A percentile compares a stretch with the other conserved stretches of the same genome.
Evolutionary conservation across 164 flowering plant species (phyloP).

Genomic region (Pachysandra terminalis): DNA sequence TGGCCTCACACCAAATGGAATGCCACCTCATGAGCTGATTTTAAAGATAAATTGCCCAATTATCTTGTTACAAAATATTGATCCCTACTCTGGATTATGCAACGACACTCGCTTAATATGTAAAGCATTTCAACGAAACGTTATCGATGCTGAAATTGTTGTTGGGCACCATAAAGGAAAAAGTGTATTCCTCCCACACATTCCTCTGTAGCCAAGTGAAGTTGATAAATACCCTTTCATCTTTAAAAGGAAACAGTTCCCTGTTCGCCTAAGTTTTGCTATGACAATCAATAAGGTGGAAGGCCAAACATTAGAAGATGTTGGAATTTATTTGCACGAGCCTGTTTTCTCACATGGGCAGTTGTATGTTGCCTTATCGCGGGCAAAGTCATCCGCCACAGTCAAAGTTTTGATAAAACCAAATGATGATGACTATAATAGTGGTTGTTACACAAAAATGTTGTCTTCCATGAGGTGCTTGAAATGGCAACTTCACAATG

Average conservation of each 20-base stretch:
- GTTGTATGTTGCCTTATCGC: slow-evolving; percentile 11
- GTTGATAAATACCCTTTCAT: background rate
- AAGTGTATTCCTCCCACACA: slow-evolving; percentile 6
- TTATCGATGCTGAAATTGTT: slow-evolving; percentile 16
- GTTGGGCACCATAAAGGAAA: slow-evolving; percentile 2
- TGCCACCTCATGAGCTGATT: slow-evolving; percentile 10
- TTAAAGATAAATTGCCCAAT: slow-evolving; percentile 8
- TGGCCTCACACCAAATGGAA: background rate
- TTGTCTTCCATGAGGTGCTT: no score
- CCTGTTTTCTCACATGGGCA: slow-evolving; percentile 13
- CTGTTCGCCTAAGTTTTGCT: slow-evolving; percentile 9
- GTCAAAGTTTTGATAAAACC: slow-evolving; percentile 3
- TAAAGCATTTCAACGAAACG: background rate
- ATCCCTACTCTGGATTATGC: slow-evolving; percentile 10
- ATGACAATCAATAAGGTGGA: slow-evolving; percentile 24
- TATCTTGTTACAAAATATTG: slow-evolving; percentile 14
- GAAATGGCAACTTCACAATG: no score
- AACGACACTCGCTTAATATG: slow-evolving; percentile 18
- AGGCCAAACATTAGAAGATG: slow-evolving; percentile 7
- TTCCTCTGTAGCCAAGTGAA: slow-evolving; percentile 5
- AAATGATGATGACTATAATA: no score
- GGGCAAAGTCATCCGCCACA: background rate
- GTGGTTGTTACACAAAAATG: no score
- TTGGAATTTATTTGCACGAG: background rate
- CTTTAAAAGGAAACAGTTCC: slow-evolving; percentile 14